phyloP scores from a whole-genome alignment of 805 yeast genomes.

The Pichia sporocuriosa region DNA sequence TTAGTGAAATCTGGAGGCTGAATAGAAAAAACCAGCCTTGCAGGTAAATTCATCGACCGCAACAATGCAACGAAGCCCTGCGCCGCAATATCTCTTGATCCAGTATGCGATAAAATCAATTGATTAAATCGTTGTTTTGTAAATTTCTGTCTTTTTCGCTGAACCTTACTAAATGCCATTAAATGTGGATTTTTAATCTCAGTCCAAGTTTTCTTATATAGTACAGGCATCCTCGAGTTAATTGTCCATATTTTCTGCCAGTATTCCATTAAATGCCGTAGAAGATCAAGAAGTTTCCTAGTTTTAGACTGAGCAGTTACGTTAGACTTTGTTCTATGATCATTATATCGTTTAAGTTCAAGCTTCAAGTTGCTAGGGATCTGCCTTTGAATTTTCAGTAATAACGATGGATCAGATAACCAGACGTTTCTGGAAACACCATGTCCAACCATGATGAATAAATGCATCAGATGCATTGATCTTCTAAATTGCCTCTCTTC shows the following conservation, averaged over 20 bases:
- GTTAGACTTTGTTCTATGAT: slow-evolving; percentile 15
- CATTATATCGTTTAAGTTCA: slow-evolving; percentile 34
- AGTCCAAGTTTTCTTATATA: slow-evolving; percentile 41
- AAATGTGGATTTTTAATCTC: slow-evolving; percentile 30
- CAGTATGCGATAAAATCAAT: slow-evolving; percentile 42
- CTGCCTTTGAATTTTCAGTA: slow-evolving; percentile 33
- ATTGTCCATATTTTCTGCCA: slow-evolving; percentile 40
- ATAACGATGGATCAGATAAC: slow-evolving; percentile 49
- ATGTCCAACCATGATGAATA: slow-evolving; percentile 57
- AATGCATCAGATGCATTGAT: slow-evolving; percentile 48
- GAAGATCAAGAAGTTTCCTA: slow-evolving; percentile 66
- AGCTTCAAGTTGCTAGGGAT: slow-evolving; percentile 42
- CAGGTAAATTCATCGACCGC: slow-evolving; percentile 61
- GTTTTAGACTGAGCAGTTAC: slow-evolving; percentile 39
- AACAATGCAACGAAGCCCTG: slow-evolving; percentile 81
- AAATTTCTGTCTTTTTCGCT: slow-evolving; percentile 16
- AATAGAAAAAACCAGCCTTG: slow-evolving; percentile 72
- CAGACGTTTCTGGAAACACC: slow-evolving; percentile 67
- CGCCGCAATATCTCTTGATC: slow-evolving; percentile 73
- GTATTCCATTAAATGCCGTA: slow-evolving; percentile 55
- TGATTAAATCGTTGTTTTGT: slow-evolving; percentile 38
- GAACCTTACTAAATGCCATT: too few relatives aligned
- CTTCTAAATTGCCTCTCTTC: slow-evolving; percentile 53
- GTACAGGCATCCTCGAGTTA: slow-evolving; percentile 41
- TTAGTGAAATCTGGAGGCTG: slow-evolving; percentile 86